Evolutionary conservation across 352 stramenopile genomes (phyloP).

Genomic region (Globisporangium acanthophoron): DNA sequence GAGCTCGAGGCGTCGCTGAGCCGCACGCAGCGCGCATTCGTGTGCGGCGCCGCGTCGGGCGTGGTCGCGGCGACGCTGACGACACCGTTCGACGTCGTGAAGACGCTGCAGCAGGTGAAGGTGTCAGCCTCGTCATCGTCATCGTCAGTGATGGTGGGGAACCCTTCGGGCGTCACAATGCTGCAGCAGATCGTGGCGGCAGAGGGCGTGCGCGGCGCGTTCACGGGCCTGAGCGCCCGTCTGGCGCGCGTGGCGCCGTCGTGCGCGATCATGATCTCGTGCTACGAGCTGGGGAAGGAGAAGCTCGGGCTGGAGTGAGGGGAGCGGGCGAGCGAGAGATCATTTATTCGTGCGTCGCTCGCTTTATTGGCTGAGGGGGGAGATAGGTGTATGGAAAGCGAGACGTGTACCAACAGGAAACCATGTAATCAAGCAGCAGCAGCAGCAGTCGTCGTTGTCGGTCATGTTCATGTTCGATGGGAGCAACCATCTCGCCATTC

Average conservation of each 20-base stretch:
- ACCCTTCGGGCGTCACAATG: slow-evolving; percentile 27
- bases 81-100: slow-evolving; percentile 95
- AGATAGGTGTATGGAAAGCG: neutral
- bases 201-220: slow-evolving; percentile 40
- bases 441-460: too few relatives aligned
- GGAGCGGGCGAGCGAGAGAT: neutral
- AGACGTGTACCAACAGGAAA: neutral
- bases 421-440: neutral
- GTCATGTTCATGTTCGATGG: too few relatives aligned
- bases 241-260: slow-evolving; percentile 66
- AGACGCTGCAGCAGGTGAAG: slow-evolving; percentile 88
- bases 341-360: neutral
- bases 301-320: slow-evolving; percentile 48
- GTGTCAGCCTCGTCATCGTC: slow-evolving; percentile 9
- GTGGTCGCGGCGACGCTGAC: slow-evolving; percentile 87
- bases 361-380: too few relatives aligned
- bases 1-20: slow-evolving; percentile 14
- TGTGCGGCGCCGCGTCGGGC: slow-evolving; percentile 81
- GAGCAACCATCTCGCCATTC: too few relatives aligned
- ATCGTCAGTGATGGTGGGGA: slow-evolving; percentile 20
- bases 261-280: slow-evolving; percentile 87
- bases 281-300: slow-evolving; percentile 78
- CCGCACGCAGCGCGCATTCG: slow-evolving; percentile 71
- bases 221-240: slow-evolving; percentile 62
- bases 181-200: slow-evolving; percentile 46